phyloP scores from a whole-genome alignment of 1,284 basidiomycete species.

The Gomphus bonarii region DNA sequence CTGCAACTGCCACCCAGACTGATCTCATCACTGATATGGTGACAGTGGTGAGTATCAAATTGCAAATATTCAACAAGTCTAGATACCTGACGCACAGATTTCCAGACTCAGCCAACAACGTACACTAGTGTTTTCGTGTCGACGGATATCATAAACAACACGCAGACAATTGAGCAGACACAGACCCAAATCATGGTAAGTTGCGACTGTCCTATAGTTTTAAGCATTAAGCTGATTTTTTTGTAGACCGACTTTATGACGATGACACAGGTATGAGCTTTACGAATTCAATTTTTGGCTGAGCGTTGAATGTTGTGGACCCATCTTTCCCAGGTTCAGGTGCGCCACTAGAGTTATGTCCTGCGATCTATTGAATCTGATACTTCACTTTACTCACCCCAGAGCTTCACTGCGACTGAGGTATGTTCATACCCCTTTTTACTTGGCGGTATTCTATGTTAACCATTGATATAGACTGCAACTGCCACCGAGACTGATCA shows the following conservation, averaged over 20 bases:
- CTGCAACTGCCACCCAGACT: slow-evolving; percentile 25
- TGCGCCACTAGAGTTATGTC: slow-evolving; percentile 10
- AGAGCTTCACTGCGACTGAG: slow-evolving; percentile 31
- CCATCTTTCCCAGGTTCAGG: slow-evolving; percentile 29
- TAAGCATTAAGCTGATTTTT: slow-evolving; percentile 19
- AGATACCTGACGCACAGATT: slow-evolving; percentile 8
- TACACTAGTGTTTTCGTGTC: slow-evolving; percentile 42
- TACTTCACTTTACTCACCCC: not conserved
- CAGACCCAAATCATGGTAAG: slow-evolving; percentile 23
- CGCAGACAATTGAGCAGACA: slow-evolving; percentile 40
- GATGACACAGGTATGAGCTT: not conserved
- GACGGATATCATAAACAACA: slow-evolving; percentile 52
- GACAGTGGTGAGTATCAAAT: slow-evolving; percentile 23
- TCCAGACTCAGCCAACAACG: slow-evolving; percentile 35
- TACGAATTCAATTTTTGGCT: not conserved
- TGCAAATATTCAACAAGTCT: slow-evolving; percentile 2
- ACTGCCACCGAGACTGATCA: slow-evolving; percentile 30
- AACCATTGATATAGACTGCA: slow-evolving; percentile 26
- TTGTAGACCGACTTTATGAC: slow-evolving; percentile 29
- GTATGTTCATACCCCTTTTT: slow-evolving; percentile 14
- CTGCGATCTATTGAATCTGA: not conserved
- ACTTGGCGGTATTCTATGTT: not conserved
- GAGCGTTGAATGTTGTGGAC: not conserved
- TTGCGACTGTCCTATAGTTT: not conserved
- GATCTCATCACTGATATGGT: slow-evolving; percentile 29